Evolutionary conservation across 495 filamentous ascomycete genomes (phyloP), one percentile per base, ranked within the genome.

Genomic region (Penicillium steckii): DNA sequence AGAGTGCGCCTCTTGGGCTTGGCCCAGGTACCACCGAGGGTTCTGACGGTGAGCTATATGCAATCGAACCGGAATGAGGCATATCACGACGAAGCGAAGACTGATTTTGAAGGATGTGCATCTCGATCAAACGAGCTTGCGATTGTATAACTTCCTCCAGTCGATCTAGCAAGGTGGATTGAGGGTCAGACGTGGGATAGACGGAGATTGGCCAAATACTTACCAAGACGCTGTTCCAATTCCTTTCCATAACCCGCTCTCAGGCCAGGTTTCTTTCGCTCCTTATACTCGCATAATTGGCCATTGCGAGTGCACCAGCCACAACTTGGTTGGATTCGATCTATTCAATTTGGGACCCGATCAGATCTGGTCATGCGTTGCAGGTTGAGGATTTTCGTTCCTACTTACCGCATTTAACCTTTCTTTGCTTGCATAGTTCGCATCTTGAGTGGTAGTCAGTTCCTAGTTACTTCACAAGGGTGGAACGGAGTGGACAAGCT

Each of bases 201-300:
- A 43, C 8, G 22, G 32, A 18, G 13, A 6, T 30, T 6, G 18
- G 21, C 15, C 2, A 12, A 15, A 8, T 10, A 57, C 69, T 23
- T 62, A 76, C 73, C 71, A 19, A 96, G 78, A 24, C 91, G 78
- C 56, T 91, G 86, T 65, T 96, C 91, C 32, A 96, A 71, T 69
- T 96, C 91, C 48, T 91, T 80, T 1, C 91, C 91, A 66, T 95
- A 95, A 1, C 91, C 91, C 43, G 91, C 91, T 51, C 89, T 74
- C 42, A 93, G 71, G 1, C 89, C 89, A 18, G 89, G 89, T 66
- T 93, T 93, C 73, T 91, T 93, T 17, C 89, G 80, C 61, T 90
- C 88, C 63, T 85, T 90, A 69, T 94, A 94, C 65, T 91, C 87
- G 71, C 89, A 94, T 22, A 74, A 32, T 35, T 89, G 85, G 5